Evolutionary conservation across 2,329 filamentous ascomycete species (phyloP), one percentile per base, ranked within the genome.

Genomic region (Fusarium sp.): DNA sequence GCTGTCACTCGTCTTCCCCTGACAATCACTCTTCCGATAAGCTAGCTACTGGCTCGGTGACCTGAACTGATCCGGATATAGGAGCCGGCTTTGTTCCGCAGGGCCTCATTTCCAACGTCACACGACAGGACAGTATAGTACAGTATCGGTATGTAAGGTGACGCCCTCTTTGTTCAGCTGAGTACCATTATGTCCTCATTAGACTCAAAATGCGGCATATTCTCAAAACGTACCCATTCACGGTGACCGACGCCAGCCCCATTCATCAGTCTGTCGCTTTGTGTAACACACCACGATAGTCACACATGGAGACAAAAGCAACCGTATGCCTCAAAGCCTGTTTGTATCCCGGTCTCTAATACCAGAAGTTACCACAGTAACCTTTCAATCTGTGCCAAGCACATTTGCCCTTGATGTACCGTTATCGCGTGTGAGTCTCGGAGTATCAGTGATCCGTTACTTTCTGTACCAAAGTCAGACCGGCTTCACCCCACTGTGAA

Each of bases 161-260:
- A 32, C 15, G 30, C 30, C 10, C 10, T 41, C 7, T 53, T 15
- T 23, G 12, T 27, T 11, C 18, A 38, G 32, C 30, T 49, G 17
- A 46, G n/a, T 3, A 4, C 18, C n/a, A 12, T 8, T 38, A 6
- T 41, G 27, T 49, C n/a, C 37, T 49, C 26, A 41, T 20, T 13
- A 26, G 23, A 30, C 32, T 20, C 12, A 14, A 8, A 48, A 40
- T 66, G 18, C 18, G 14, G 50, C 61, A 67, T 66, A 61, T 10
- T 35, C 26, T 7, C 17, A 53, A 20, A 12, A 17, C 5, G 17
- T 33, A 27, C 7, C 8, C 5, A 7, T 13, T 17, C n/a, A 10
- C 14, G 3, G 3, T 37, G 33, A 67, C 66, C 64, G 48, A 7
- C 2, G 20, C 14, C 8, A 35, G 60, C 26, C 41, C 27, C 27